Conservation (phyloP, 1,284 basidiomycete species). For the Xerocomus minutiporus region DNA sequence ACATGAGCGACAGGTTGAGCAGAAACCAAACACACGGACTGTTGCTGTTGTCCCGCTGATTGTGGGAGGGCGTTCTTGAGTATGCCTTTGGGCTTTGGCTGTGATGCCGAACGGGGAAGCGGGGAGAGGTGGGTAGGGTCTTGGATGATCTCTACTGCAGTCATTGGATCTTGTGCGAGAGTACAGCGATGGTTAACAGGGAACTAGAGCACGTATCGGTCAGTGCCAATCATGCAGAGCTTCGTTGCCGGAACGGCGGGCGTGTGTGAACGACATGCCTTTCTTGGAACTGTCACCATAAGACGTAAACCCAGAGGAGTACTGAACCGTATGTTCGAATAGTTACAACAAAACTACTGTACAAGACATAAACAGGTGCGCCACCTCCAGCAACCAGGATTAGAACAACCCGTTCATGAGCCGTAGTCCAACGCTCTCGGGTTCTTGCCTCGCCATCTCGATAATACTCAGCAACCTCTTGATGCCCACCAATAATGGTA, state of each 20-base stretch:
- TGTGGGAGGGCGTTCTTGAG: conserved; percentile 68
- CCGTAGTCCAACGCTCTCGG: conserved; percentile 72
- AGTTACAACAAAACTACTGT: neutral
- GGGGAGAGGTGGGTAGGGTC: conserved; percentile 40
- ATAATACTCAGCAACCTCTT: conserved; percentile 91
- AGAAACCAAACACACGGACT: conserved; percentile 33
- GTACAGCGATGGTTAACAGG: too few relatives aligned
- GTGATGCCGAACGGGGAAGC: conserved; percentile 51
- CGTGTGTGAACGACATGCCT: conserved; percentile 26
- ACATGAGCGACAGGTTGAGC: neutral
- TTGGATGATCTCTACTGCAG: conserved; percentile 35
- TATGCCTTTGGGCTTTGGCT: conserved; percentile 76
- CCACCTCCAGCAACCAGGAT: conserved; percentile 29
- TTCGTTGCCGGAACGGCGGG: conserved; percentile 2
- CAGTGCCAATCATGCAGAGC: conserved; percentile 3
- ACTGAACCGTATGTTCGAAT: neutral
- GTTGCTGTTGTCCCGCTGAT: conserved; percentile 40
- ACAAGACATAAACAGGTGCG: neutral
- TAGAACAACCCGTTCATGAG: conserved; percentile 65
- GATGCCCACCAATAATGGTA: conserved; percentile 77
- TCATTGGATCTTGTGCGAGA: conserved; percentile 27
- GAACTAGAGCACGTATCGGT: neutral
- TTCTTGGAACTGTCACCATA: conserved; percentile 9
- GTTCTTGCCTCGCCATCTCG: conserved; percentile 97
- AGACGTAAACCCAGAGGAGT: neutral